Evolutionary conservation across 208 protist species (phyloP).

Genomic region (Trypanosoma cruzi): DNA sequence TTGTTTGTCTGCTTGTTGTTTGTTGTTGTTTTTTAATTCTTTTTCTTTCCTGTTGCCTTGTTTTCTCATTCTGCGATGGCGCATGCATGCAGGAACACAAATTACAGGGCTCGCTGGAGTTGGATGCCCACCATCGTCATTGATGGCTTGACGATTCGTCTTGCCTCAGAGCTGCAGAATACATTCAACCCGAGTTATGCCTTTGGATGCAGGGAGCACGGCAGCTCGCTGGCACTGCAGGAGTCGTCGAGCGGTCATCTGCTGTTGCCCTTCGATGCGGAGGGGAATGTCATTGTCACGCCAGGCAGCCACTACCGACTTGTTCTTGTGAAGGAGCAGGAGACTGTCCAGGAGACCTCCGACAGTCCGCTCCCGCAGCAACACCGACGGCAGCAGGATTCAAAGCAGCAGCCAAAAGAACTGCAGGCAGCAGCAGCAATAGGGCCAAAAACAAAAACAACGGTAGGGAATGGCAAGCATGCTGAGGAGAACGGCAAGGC

Average conservation of each 20-base stretch:
- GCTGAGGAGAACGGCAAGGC: conserved; percentile 4
- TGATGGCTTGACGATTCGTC: conserved; percentile 54
- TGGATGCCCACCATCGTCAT: conserved; percentile 62
- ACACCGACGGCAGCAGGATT: conserved; percentile 7
- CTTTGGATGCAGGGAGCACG: conserved; percentile 37
- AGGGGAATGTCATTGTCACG: conserved; percentile 68
- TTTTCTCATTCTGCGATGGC: not conserved
- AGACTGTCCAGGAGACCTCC: conserved; percentile 9
- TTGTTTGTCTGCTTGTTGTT: too few relatives aligned
- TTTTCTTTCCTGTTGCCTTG: not conserved
- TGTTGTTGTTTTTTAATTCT: too few relatives aligned
- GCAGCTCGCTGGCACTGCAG: conserved; percentile 43
- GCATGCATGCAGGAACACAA: not conserved
- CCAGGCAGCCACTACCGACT: conserved; percentile 60
- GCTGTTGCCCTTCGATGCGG: conserved; percentile 64
- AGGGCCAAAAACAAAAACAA: conserved; percentile 12
- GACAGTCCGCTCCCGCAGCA: not conserved
- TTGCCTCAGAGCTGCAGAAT: conserved; percentile 61
- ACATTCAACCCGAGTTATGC: conserved; percentile 72
- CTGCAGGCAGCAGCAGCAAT: conserved; percentile 18
- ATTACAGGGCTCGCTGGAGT: not conserved
- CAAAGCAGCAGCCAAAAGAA: not conserved
- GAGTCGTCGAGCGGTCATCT: conserved; percentile 48
- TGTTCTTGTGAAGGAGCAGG: conserved; percentile 34
- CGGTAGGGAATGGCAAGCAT: not conserved